These are phyloP conservation scores for Coprinellus micaceus DNA, from an alignment of 768 basidiomycete genomes.

Conservation along the genomic window DNA sequence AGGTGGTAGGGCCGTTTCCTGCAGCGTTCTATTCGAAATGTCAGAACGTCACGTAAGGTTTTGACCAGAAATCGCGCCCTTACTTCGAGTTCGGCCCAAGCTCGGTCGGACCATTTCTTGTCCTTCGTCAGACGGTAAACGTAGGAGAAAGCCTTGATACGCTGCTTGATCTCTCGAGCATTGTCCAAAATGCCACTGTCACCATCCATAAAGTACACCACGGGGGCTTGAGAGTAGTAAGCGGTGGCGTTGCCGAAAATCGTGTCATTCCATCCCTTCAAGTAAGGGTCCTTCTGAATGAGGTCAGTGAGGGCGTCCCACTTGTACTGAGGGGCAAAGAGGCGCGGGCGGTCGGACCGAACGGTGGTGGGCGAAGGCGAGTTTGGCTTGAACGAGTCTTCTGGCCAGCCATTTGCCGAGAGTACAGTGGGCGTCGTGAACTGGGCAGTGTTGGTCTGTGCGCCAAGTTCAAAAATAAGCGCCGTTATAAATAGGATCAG, in stretches of 20 bases:
- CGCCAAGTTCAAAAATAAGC: slow-evolving; percentile 7
- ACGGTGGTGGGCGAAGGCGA: slow-evolving; percentile 53
- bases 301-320: slow-evolving; percentile 78
- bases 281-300: slow-evolving; percentile 79
- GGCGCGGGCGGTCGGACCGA: slow-evolving; percentile 78
- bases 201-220: slow-evolving; percentile 71
- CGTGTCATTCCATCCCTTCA: slow-evolving; percentile 81
- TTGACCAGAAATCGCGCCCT: slow-evolving; percentile 20
- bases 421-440: slow-evolving; percentile 71
- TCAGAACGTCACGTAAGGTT: neutral
- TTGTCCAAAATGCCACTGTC: slow-evolving; percentile 88
- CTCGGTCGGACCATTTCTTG: slow-evolving; percentile 83
- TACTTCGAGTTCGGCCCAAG: slow-evolving; percentile 80
- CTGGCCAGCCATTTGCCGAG: slow-evolving; percentile 66
- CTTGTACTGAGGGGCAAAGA: slow-evolving; percentile 88
- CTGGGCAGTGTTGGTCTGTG: slow-evolving; percentile 68
- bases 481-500: neutral
- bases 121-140: slow-evolving; percentile 89
- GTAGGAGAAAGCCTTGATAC: slow-evolving; percentile 89
- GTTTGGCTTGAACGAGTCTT: slow-evolving; percentile 68
- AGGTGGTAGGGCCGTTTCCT: slow-evolving; percentile 48
- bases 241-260: slow-evolving; percentile 84
- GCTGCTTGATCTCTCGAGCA: slow-evolving; percentile 82
- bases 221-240: slow-evolving; percentile 57
- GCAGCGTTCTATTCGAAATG: slow-evolving; percentile 58